Base-by-base conservation (phyloP, 257 asterid genomes). In the Coffea eugenioides region DNA sequence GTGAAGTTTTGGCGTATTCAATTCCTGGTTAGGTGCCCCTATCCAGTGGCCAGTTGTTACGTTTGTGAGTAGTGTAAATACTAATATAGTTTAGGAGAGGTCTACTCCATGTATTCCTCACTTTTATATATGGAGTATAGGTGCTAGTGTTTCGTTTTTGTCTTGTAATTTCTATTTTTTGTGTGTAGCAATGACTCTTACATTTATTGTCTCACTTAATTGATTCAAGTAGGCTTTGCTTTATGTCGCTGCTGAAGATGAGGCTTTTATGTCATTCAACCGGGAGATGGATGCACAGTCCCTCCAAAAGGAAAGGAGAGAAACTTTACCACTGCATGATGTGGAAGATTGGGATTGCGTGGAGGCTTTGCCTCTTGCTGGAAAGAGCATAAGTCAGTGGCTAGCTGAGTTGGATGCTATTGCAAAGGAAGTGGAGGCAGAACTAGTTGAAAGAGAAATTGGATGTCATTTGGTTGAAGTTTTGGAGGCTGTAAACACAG, bases 371-470 rank as follows among this genome's bases (percentile, higher is more conserved):
- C 98, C 92, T 61, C 85, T 95, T 86, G 89, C 85, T 62, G 98
- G 97, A 79, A 95, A 92, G 83, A 92, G 82, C 80, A 82, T 93
- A 70, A 83, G 85, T 20, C 94, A 85, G 81, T 95, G 99, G 99
- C 65, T 95, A 87, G 80, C 75, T 13, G 99, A 95, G 88, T 82
- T 95, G 76, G 97, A 92, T 79, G 83, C 77, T 80, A 90, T 95
- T 80, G 96, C 97, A 0, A 90, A 86, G 83, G 99, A 95, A 89
- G 98, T 93, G 59, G 95, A 93, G 85, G 98, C 94, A 1, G 99
- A 91, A 87, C 86, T 95, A 36, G 94, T 91, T 62, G 80, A 91
- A 56, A 89, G 97, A 83, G 98, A 95, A 39, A 92, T 95, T 61
- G 99, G 97, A 78, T 93, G 97, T 62, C 83, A 93, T 82, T 78